Evolutionary conservation across 805 yeast species (phyloP), one percentile per base, ranked within the genome.

Genomic region (Saccharomycopsis sp.): DNA sequence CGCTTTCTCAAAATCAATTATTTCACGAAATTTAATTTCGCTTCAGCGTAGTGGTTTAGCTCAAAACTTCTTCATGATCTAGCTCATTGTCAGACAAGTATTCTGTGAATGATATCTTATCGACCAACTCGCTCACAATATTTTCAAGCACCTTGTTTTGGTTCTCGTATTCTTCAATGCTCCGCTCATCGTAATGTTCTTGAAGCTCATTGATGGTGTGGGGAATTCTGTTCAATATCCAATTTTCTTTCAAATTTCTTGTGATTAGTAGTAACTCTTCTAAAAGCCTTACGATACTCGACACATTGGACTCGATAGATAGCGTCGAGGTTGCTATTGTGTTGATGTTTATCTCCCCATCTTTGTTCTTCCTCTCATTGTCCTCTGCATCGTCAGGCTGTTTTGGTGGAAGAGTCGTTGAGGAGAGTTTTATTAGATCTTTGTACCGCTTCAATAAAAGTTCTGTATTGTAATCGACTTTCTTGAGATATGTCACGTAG

Each of bases 191-290:
- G 36, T 46, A 46, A 20, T 42, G 41, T 7, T 38, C 42, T 5
- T 36, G 29, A 33, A 46, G 34, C n/a, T 44, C 44, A 9, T 35
- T 19, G 4, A 46, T 29, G 3, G 43, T 27, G 23, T 46, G 36
- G 2, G 50, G 50, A 12, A 46, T 35, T 23, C 45, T 26, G 26
- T 46, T 43, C 20, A 46, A 36, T 19, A 46, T 26, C 50, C 50
- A 46, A 6, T 23, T 22, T 27, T 46, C 50, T 18, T 46, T 46
- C 21, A 46, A 32, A 5, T 36, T 23, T 18, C 45, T 20, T 9
- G 50, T 43, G 6, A 46, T 40, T 7, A 38, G 16, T 35, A 46
- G 31, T 17, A 46, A 34, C 27, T 46, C 50, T 21, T 43, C 50
- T 15, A 46, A 22, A 2, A 43, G 32, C 22, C 42, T 19, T 5